Base-by-base conservation (phyloP, 1,139 yeast genomes). In the Geotrichum carabidarum region DNA sequence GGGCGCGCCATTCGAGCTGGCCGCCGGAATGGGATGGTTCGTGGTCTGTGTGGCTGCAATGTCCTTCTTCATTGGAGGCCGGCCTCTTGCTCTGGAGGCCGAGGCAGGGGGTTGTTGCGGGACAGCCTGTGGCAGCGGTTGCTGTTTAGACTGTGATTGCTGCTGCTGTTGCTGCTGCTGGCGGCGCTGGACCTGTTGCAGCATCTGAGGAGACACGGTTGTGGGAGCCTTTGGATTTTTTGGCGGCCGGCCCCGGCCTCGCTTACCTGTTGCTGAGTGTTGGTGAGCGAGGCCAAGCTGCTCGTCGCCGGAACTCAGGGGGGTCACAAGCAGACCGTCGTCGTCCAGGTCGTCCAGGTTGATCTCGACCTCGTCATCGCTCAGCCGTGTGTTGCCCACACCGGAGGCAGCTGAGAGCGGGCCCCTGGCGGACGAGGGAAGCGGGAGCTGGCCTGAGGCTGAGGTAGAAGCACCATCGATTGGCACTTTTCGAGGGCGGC, bases 221-320 rank as follows among this genome's bases (percentile, higher is more conserved):
- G 32, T 12, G 31, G 17, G 30, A n/a, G 14, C 34, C 17, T 37
- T 45, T 9, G 42, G 12, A 6, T 44, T 35, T 22, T 51, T 51
- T 30, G 55, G 55, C 8, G 55, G 55, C 42, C 55, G 34, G 9
- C 55, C 55, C 14, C 55, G 32, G 11, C 55, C 55, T n/a, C 55
- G 44, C 34, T 51, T 51, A 2, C n/a, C 43, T 6, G 50, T 31
- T 8, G 53, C 12, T 5, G 27, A 15, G 18, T n/a, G 36, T n/a
- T 38, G 27, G 14, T 11, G 30, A 17, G 32, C 14, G 22, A 34
- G 11, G n/a, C 22, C 48, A 5, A 45, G 40, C 17, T 44, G 44
- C 15, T 40, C 50, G 14, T 51, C 50, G 40, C 36, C 48, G 15
- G 48, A 37, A 22, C 36, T 43, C n/a, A 27, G 48, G 34, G 44